Conservation (phyloP, 2,329 filamentous ascomycete species). For the Colletotrichum trifolii region DNA sequence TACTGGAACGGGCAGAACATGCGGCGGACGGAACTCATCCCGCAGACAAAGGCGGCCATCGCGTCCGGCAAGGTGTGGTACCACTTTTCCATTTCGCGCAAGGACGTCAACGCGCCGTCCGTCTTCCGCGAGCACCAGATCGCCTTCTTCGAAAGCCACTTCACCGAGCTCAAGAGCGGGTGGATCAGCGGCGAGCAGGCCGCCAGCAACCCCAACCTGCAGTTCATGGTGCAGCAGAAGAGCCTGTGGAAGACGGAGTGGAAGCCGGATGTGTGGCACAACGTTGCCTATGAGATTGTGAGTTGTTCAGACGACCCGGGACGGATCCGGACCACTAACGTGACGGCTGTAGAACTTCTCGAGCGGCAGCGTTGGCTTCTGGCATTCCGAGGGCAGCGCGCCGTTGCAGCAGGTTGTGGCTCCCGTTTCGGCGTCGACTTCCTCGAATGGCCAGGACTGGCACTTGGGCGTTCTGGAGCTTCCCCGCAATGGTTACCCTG, state of each 20-base stretch:
- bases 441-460: conserved; percentile 77
- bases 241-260: conserved; percentile 73
- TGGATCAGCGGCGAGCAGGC: conserved; percentile 62
- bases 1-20: conserved; percentile 80
- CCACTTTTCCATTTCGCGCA: conserved; percentile 75
- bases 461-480: conserved; percentile 77
- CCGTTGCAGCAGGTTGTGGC: conserved; percentile 68
- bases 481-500: conserved; percentile 64
- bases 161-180: conserved; percentile 79
- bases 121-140: conserved; percentile 75
- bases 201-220: conserved; percentile 63
- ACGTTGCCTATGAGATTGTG: conserved; percentile 77
- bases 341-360: conserved; percentile 61
- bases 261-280: conserved; percentile 76
- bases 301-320: conserved; percentile 30
- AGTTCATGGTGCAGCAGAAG: conserved; percentile 71
- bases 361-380: conserved; percentile 71
- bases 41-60: conserved; percentile 74
- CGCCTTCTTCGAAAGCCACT: conserved; percentile 74
- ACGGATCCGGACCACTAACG: not conserved
- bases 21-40: conserved; percentile 80
- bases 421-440: conserved; percentile 69
- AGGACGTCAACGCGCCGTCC: conserved; percentile 68
- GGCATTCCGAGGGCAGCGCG: conserved; percentile 73
- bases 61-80: conserved; percentile 76